These are phyloP conservation scores for Polychaeton citri DNA, from an alignment of 2,329 filamentous ascomycete species.

Conservation along the genomic window DNA sequence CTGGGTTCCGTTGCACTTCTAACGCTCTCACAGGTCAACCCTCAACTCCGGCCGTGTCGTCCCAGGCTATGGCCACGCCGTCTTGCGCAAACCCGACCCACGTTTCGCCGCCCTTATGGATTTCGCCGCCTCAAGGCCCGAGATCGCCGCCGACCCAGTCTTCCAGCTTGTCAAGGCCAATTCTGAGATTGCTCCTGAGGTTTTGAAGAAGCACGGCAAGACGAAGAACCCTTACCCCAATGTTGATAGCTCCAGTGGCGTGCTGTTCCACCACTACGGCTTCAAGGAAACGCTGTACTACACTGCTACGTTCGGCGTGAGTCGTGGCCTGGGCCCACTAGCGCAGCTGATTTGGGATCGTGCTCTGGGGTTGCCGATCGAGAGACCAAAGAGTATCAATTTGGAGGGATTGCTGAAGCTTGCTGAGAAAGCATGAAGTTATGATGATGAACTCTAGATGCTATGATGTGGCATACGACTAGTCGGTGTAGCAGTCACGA, in stretches of 20 bases:
- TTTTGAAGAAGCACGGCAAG: slow-evolving; percentile 89
- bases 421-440: slow-evolving; percentile 17
- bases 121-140: slow-evolving; percentile 72
- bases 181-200: slow-evolving; percentile 76
- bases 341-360: slow-evolving; percentile 95
- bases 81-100: slow-evolving; percentile 91
- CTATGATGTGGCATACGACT: too few relatives aligned
- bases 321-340: slow-evolving; percentile 65
- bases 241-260: slow-evolving; percentile 84
- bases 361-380: slow-evolving; percentile 84
- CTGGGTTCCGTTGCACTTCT: too few relatives aligned
- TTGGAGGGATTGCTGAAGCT: slow-evolving; percentile 67
- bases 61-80: slow-evolving; percentile 88
- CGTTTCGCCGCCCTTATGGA: slow-evolving; percentile 95
- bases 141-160: slow-evolving; percentile 75
- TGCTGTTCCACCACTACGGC: slow-evolving; percentile 95
- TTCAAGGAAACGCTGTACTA: slow-evolving; percentile 98
- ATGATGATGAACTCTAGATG: too few relatives aligned
- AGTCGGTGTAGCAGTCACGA: too few relatives aligned
- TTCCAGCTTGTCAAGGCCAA: slow-evolving; percentile 93
- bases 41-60: slow-evolving; percentile 90
- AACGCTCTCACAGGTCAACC: slow-evolving; percentile 42
- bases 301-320: slow-evolving; percentile 58
- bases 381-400: slow-evolving; percentile 96
- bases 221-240: slow-evolving; percentile 63